phyloP scores from a whole-genome alignment of 2,329 filamentous ascomycete species.

The Colletotrichum costaricense region DNA sequence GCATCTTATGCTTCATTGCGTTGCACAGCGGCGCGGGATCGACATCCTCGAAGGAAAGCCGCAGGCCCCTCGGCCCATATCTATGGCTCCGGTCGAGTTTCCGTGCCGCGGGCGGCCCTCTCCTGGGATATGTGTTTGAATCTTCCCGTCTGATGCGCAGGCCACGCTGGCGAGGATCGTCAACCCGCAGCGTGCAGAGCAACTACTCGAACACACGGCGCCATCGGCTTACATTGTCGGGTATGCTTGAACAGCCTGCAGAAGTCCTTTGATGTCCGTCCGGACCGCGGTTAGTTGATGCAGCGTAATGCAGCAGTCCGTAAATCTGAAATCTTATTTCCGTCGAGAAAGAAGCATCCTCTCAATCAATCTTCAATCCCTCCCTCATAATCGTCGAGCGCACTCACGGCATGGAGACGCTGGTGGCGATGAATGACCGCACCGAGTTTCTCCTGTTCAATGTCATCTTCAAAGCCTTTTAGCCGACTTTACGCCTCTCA shows the following conservation, averaged over 20 bases:
- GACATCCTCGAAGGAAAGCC: background rate
- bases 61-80: background rate
- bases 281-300: background rate
- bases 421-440: background rate
- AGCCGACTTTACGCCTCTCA: background rate
- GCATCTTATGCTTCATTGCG: background rate
- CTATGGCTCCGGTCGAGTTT: background rate
- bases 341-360: background rate
- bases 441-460: too few species aligned
- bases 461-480: background rate
- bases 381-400: too few species aligned
- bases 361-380: too few species aligned
- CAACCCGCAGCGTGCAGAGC: background rate
- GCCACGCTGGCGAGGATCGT: too few species aligned
- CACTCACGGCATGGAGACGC: too few species aligned
- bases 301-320: background rate
- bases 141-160: too few species aligned
- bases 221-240: background rate
- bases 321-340: background rate
- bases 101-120: background rate
- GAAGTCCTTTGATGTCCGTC: too few species aligned
- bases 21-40: background rate
- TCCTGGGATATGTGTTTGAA: too few species aligned
- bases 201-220: background rate
- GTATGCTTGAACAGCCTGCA: background rate